These are phyloP conservation scores for Claviceps sorghi DNA, from an alignment of 2,329 filamentous ascomycete genomes.

Conservation along the genomic window DNA sequence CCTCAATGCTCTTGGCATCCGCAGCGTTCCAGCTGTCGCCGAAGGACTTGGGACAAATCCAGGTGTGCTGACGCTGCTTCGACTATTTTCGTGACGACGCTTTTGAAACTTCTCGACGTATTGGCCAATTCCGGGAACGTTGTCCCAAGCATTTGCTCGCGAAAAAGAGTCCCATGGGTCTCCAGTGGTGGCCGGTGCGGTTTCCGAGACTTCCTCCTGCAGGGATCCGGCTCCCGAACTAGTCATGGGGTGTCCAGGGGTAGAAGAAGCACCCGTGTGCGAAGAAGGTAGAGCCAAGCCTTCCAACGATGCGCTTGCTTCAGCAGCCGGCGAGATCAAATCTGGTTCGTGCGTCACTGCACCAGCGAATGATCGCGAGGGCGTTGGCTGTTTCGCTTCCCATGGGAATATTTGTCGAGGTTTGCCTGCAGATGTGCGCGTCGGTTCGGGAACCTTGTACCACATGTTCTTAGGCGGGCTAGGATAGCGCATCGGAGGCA, in stretches of 20 bases:
- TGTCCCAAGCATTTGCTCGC: conserved; percentile 86
- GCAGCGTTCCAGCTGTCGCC: not conserved
- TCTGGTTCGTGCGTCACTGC: conserved; percentile 5
- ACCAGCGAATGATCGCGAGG: conserved; percentile 45
- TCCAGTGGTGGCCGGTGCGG: not conserved
- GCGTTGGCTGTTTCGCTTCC: conserved; percentile 54
- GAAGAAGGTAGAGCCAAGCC: not conserved
- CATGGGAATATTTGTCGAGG: conserved; percentile 75
- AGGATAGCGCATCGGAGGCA: conserved; percentile 62
- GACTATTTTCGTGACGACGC: conserved; percentile 28
- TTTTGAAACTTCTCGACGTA: conserved; percentile 71
- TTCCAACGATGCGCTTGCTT: conserved; percentile 2
- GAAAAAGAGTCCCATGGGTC: conserved; percentile 60
- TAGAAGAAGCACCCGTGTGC: not conserved
- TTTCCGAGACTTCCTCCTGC: not conserved
- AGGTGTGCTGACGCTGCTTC: conserved; percentile 3
- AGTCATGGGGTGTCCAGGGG: not conserved
- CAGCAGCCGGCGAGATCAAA: conserved; percentile 13
- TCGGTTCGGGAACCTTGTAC: conserved; percentile 62
- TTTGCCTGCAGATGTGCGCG: conserved; percentile 37
- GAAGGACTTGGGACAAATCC: not conserved
- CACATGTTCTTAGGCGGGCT: conserved; percentile 79
- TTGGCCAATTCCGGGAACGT: conserved; percentile 69
- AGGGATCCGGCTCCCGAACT: not conserved
- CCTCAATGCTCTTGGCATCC: conserved; percentile 35